Evolutionary conservation across 2,329 filamentous ascomycete genomes (phyloP).

Genomic region (Talaromyces marneffei): DNA sequence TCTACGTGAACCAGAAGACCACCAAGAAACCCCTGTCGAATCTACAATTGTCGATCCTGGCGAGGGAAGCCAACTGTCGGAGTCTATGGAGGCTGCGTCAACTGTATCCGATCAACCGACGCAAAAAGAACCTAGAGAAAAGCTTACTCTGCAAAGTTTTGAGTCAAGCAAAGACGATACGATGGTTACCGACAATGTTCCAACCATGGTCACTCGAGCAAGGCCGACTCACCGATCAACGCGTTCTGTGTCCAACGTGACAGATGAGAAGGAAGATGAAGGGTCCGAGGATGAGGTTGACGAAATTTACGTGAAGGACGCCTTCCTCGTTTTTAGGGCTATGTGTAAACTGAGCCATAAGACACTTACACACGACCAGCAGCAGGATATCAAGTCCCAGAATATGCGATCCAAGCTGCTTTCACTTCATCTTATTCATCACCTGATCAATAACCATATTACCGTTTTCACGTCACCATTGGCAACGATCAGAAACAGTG

Average conservation of each 20-base stretch:
- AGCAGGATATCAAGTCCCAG: conserved; percentile 86
- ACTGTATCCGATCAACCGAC: conserved; percentile 38
- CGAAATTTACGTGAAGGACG: conserved; percentile 94
- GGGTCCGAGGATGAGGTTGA: conserved; percentile 65
- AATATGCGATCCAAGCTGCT: conserved; percentile 97
- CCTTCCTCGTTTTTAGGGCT: conserved; percentile 92
- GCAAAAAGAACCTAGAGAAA: conserved; percentile 51
- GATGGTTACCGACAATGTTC: conserved; percentile 60
- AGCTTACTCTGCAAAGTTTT: conserved; percentile 63
- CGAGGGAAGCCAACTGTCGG: conserved; percentile 42
- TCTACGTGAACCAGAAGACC: conserved; percentile 39
- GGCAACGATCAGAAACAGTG: conserved; percentile 87
- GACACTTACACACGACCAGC: conserved; percentile 77
- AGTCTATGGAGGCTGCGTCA: conserved; percentile 38
- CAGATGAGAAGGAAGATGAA: conserved; percentile 38
- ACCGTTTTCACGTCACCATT: conserved; percentile 83
- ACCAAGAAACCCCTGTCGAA: conserved; percentile 29
- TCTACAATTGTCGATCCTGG: conserved; percentile 33
- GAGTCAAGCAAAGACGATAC: conserved; percentile 64
- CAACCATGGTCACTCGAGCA: conserved; percentile 60
- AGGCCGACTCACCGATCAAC: conserved; percentile 45
- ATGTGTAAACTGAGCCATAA: conserved; percentile 98
- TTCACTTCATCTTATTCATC: conserved; percentile 91
- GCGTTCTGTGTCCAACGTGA: conserved; percentile 34
- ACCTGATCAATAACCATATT: conserved; percentile 89